Evolutionary conservation across 331 rosid genomes (phyloP), one percentile per base, ranked within the genome.

Genomic region (Dryas integrifolia): DNA sequence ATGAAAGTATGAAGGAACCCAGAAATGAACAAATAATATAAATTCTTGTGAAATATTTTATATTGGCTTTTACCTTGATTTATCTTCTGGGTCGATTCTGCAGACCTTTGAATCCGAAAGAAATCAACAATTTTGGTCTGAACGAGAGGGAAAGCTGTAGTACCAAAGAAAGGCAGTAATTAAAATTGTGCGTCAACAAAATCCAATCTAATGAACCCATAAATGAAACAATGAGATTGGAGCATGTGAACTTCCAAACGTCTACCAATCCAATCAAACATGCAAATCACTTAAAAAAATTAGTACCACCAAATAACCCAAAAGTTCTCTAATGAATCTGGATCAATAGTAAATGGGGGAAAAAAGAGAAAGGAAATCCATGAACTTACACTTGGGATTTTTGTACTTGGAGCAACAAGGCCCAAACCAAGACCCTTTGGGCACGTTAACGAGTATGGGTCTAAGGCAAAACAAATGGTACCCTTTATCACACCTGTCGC

Each of bases 91-190:
- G 58, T 7, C n/a, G 58, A 48, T 30, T 82, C 88, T 3, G 70
- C 57, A 1, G 84, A 77, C 21, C 92, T 79, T 41, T 82, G 90
- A 50, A 94, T 94, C 70, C 91, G 86, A 4, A 94, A 94, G 70
- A 94, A 94, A 74, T 94, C 96, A 5, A 92, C 78, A 71, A 94
- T 91, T 81, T 94, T 94, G 69, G 98, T 94, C 83, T 94, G 98
- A 14, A 85, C 81, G 4, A 94, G 90, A 62, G 98, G 98, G 61
- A 91, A 94, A 40, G 90, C 98, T 91, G 90, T 4, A 43, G 13
- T 8, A 56, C 60, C 86, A 85, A 2, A 1, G 4, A 38, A 43
- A 30, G 46, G 47, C 30, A 53, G 16, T 24, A 13, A 63, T 67
- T 62, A 67, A 47, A 47, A 6, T 47, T 47, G 51, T 47, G 51